These are phyloP conservation scores for Candida sithepensis DNA, from an alignment of 805 yeast species.

Conservation along the genomic window DNA sequence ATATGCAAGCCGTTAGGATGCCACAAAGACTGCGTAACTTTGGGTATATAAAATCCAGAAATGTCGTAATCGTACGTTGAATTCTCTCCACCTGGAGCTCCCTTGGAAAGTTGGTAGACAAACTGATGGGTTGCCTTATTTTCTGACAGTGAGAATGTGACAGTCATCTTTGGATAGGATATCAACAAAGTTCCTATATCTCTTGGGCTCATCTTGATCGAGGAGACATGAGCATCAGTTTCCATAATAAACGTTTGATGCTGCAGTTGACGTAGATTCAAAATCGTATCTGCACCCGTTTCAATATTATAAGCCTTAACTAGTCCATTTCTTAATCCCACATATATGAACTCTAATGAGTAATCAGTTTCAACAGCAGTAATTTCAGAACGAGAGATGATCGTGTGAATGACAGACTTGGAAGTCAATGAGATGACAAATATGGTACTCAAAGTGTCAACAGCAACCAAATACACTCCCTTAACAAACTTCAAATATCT, in stretches of 20 bases:
- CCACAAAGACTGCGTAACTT: slow-evolving; percentile 54
- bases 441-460: slow-evolving; percentile 59
- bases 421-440: slow-evolving; percentile 68
- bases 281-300: slow-evolving; percentile 62
- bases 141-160: slow-evolving; percentile 62
- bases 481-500: slow-evolving; percentile 62
- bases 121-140: slow-evolving; percentile 55
- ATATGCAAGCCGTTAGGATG: slow-evolving; percentile 93
- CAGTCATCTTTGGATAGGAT: slow-evolving; percentile 66
- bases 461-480: slow-evolving; percentile 75
- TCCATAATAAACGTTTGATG: slow-evolving; percentile 55
- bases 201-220: slow-evolving; percentile 81
- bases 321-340: slow-evolving; percentile 79
- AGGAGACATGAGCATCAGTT: slow-evolving; percentile 49
- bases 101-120: slow-evolving; percentile 59
- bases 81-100: slow-evolving; percentile 69
- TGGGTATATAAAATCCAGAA: slow-evolving; percentile 27
- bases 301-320: slow-evolving; percentile 77
- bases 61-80: slow-evolving; percentile 26
- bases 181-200: slow-evolving; percentile 78
- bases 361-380: slow-evolving; percentile 78
- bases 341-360: slow-evolving; percentile 76
- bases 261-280: slow-evolving; percentile 70
- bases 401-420: slow-evolving; percentile 55
- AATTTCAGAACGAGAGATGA: slow-evolving; percentile 62